These are phyloP conservation scores for Rhipidocladum racemiflorum DNA, from an alignment of 176 grass and related monocot species.

Conservation along the genomic window DNA sequence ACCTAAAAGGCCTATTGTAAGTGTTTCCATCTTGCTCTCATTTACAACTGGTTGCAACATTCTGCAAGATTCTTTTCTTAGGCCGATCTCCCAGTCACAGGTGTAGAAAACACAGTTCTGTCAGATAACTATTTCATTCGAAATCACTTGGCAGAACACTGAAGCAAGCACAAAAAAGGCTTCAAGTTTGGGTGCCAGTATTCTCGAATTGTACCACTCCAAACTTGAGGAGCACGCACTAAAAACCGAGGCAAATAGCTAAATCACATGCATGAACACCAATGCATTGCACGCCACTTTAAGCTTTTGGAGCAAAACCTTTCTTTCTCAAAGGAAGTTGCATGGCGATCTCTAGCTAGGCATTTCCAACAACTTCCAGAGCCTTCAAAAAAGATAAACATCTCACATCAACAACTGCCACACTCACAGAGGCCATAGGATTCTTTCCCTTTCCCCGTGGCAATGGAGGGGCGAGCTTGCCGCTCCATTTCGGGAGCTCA, in stretches of 20 bases:
- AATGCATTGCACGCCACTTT: not conserved
- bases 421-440: not conserved
- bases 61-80: constrained; percentile 29
- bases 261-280: not conserved
- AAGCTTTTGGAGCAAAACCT: not conserved
- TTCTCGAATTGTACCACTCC: constrained; percentile 8
- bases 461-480: not conserved
- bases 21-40: no score
- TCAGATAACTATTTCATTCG: not conserved
- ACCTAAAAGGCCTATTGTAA: constrained; percentile 19
- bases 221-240: constrained; percentile 28
- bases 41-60: not conserved
- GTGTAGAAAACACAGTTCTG: constrained; percentile 1
- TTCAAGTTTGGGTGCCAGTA: constrained; percentile 4
- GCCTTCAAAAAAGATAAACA: not conserved
- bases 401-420: not conserved
- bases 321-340: not conserved
- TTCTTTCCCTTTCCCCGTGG: constrained; percentile 1
- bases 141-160: constrained; percentile 34
- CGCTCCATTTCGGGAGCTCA: not conserved
- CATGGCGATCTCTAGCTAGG: not conserved
- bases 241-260: not conserved
- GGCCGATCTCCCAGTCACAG: not conserved
- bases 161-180: constrained; percentile 25
- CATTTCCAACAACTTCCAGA: constrained; percentile 10